Base-by-base conservation (phyloP, 2,329 filamentous ascomycete species). In the Xylariaceae sp. region DNA sequence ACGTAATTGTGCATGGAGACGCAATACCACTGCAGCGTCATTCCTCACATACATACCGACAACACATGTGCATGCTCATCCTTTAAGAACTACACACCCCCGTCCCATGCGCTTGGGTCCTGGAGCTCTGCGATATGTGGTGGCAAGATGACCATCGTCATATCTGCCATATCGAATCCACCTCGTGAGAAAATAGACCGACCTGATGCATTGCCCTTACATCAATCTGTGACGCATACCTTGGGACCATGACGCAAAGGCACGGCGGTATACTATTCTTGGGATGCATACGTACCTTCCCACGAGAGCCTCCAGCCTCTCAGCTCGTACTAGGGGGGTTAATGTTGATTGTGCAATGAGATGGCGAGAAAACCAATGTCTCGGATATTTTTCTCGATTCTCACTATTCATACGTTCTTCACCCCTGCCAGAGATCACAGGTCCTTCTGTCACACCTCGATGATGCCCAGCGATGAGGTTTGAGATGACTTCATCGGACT, bases 131-230 rank as follows among this genome's bases (percentile, higher is more conserved):
- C 39, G 35, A 49, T 52, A 6, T 52, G 47, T 58, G 52, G 51
- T 55, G 54, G 15, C 52, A 41, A 11, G 8, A 49, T 49, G 15
- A 23, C 17, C 47, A n/a, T 49, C 17, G 17, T 49, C 47, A 23
- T 49, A 15, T n/a, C 18, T 48, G 17, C 18, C n/a, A 15, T 18
- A 30, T 5, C 23, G 23, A 17, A 15, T 48, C 18, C 45, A 50
- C 34, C 13, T 41, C 37, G 17, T 30, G 17, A 18, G 30, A 47
- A 49, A 11, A n/a, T 37, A 34, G 34, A 54, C 13, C 35, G 34
- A 34, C 48, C 44, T 35, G 55, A 53, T 58, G 60, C 55, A 57
- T 15, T 58, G 52, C 50, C 53, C 61, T 56, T 58, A 61, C 58
- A 54, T 53, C 50, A 56, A 51, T 56, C 48, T 35, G 55, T 53